Evolutionary conservation across 768 basidiomycete species (phyloP).

Genomic region (Leccinum rimulosum): DNA sequence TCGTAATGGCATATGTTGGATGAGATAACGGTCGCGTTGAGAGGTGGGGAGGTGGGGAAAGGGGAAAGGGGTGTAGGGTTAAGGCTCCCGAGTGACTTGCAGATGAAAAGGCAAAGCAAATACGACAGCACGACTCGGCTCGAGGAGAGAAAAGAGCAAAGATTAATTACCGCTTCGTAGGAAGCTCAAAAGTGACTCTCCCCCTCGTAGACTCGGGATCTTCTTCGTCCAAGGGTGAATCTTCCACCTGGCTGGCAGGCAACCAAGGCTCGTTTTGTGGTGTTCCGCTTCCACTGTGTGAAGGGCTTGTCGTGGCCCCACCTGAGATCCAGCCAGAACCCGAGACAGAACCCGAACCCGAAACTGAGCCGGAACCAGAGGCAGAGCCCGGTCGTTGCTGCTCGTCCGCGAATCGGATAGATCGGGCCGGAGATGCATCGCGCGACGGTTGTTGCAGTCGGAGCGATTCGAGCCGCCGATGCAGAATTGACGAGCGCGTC

Average conservation of each 20-base stretch:
- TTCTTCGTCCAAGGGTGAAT: slow-evolving; percentile 8
- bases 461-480: slow-evolving; percentile 32
- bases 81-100: not conserved
- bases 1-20: not conserved
- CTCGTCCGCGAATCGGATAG: slow-evolving; percentile 46
- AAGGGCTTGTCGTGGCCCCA: slow-evolving; percentile 12
- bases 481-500: slow-evolving; percentile 23
- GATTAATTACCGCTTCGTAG: slow-evolving; percentile 7
- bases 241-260: slow-evolving; percentile 7
- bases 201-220: slow-evolving; percentile 16
- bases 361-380: not conserved
- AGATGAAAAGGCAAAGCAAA: not conserved
- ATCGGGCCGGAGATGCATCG: slow-evolving; percentile 46
- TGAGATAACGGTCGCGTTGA: not conserved
- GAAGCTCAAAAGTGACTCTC: slow-evolving; percentile 21
- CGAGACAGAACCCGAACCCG: not conserved
- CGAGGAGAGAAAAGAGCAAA: not conserved
- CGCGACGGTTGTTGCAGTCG: slow-evolving; percentile 25
- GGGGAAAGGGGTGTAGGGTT: not conserved
- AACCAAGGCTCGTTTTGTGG: slow-evolving; percentile 22
- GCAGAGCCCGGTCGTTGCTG: slow-evolving; percentile 14
- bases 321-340: not conserved
- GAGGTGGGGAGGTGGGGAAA: not conserved
- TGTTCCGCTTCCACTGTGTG: slow-evolving; percentile 9
- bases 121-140: not conserved